Conservation (phyloP, 345 rosid genomes). For the Geranium brycei region DNA sequence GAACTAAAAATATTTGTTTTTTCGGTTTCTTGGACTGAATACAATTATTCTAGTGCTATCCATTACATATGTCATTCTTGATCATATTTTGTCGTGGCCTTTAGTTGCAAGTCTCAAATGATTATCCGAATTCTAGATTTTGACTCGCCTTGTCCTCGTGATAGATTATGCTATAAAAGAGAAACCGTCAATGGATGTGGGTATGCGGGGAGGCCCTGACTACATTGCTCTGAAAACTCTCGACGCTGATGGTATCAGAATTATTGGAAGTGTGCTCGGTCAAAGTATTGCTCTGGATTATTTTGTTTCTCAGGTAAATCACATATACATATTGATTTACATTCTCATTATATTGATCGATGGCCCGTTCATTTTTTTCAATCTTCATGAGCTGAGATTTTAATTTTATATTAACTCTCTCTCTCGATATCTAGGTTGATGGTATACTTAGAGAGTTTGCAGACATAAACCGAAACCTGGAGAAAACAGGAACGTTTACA, state of each 20-base stretch:
- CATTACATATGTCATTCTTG: no score
- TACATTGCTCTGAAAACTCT: slow-evolving; percentile 52
- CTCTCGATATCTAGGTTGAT: slow-evolving; percentile 47
- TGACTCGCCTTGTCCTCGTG: slow-evolving; percentile 8
- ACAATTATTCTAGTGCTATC: no score
- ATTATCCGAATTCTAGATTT: not conserved
- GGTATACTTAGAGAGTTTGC: slow-evolving; percentile 95
- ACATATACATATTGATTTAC: not conserved
- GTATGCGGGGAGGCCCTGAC: slow-evolving; percentile 84
- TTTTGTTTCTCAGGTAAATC: slow-evolving; percentile 78
- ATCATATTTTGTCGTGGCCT: no score
- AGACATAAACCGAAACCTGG: slow-evolving; percentile 75
- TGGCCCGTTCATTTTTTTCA: not conserved
- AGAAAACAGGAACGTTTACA: slow-evolving; percentile 81
- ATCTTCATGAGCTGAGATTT: not conserved
- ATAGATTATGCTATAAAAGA: slow-evolving; percentile 83
- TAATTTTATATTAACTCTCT: not conserved
- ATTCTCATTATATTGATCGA: not conserved
- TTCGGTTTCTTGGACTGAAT: no score
- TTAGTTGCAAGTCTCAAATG: no score
- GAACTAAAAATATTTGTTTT: no score
- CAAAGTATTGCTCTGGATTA: slow-evolving; percentile 90
- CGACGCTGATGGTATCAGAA: slow-evolving; percentile 76
- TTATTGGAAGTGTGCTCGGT: slow-evolving; percentile 88
- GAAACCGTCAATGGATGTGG: slow-evolving; percentile 53